Conservation (phyloP, 2,329 filamentous ascomycete genomes). For the Penicillium vulpinum region DNA sequence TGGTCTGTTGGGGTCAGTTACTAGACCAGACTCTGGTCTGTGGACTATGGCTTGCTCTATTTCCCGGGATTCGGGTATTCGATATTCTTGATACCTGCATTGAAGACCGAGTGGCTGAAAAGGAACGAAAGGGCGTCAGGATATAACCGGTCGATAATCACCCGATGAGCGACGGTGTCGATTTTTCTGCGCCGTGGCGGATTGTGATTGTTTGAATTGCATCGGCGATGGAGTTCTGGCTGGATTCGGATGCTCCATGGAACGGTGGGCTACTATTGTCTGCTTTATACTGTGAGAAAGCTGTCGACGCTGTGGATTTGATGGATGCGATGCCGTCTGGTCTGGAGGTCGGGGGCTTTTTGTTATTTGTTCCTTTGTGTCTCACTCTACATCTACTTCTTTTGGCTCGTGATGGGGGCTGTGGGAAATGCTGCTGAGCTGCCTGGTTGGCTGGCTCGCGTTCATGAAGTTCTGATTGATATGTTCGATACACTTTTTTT, state of each 20-base stretch:
- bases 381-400: background rate
- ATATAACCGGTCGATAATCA: background rate
- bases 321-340: background rate
- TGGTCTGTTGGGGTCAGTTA: background rate
- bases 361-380: background rate
- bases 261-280: background rate
- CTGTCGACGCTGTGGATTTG: background rate
- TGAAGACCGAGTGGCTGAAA: background rate
- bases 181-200: background rate
- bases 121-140: background rate
- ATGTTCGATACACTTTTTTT: conserved; percentile 11
- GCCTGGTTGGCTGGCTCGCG: conserved; percentile 1
- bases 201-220: conserved; percentile 3
- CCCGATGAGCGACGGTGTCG: background rate
- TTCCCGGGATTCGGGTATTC: background rate
- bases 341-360: background rate
- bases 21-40: background rate
- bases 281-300: background rate
- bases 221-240: conserved; percentile 7
- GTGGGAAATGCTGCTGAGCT: conserved; percentile 4
- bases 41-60: background rate
- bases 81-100: background rate
- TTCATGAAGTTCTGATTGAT: conserved; percentile 13
- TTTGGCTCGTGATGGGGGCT: background rate
- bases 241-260: background rate